Percentiles rank a stretch among this genome's conserved stretches.
Evolutionary conservation across 2,329 filamentous ascomycete species (phyloP).

Genomic region (Aspergillus awamori): DNA sequence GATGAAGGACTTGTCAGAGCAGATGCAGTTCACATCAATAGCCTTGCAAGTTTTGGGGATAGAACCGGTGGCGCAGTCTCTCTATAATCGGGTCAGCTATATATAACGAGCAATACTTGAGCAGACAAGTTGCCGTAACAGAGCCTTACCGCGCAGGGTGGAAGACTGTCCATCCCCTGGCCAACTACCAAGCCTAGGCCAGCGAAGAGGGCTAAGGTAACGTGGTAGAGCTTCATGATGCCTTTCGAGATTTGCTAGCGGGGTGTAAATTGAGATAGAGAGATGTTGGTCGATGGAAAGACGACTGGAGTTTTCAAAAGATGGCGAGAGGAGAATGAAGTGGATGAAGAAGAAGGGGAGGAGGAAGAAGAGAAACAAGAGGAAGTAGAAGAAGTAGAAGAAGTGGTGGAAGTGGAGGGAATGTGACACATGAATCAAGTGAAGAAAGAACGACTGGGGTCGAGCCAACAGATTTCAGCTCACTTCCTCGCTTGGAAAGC

Average conservation of each 20-base stretch:
- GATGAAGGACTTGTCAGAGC: conserved; percentile 51
- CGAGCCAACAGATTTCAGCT: neutral
- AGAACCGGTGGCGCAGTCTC: conserved; percentile 46
- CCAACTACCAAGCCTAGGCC: conserved; percentile 53
- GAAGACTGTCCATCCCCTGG: conserved; percentile 51
- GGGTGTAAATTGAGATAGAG: neutral
- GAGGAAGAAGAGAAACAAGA: neutral
- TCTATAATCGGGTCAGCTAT: conserved; percentile 26
- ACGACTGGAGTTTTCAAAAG: neutral
- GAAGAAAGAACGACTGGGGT: neutral
- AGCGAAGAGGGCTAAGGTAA: conserved; percentile 57
- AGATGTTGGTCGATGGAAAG: neutral
- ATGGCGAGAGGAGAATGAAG: neutral
- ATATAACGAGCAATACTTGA: neutral
- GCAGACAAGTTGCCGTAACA: neutral
- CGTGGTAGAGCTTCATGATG: conserved; percentile 54
- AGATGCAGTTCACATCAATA: conserved; percentile 55
- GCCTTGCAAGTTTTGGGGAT: conserved; percentile 42
- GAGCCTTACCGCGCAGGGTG: conserved; percentile 58
- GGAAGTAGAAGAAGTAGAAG: neutral
- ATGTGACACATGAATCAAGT: neutral
- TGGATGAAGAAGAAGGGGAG: neutral
- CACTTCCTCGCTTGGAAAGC: neutral
- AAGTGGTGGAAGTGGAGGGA: neutral
- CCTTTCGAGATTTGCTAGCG: conserved; percentile 2